Conservation (phyloP, 2,329 filamentous ascomycete genomes). For the Diaporthe sp. region DNA sequence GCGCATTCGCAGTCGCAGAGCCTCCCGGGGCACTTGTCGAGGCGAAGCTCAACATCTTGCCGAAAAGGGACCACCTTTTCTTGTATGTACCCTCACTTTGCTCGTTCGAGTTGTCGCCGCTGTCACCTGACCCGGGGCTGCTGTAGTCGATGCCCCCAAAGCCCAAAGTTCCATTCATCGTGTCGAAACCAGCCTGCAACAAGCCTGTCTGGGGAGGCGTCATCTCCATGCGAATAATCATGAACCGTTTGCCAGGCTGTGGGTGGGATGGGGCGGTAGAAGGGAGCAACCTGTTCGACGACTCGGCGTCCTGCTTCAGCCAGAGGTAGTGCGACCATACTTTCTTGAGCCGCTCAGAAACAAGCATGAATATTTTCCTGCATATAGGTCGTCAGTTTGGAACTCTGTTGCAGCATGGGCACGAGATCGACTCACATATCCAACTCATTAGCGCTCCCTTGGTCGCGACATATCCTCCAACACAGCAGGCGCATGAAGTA, state of each 20-base stretch:
- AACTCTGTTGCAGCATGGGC: not conserved
- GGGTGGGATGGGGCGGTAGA: conserved; percentile 87
- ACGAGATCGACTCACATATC: conserved; percentile 70
- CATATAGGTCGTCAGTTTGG: conserved; percentile 39
- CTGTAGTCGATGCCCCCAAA: conserved; percentile 52
- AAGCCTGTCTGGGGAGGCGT: conserved; percentile 58
- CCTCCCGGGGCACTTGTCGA: conserved; percentile 34
- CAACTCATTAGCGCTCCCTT: conserved; percentile 70
- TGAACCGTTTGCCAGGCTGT: conserved; percentile 84
- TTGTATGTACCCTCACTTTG: conserved; percentile 46
- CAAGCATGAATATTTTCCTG: conserved; percentile 75
- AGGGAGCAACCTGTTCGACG: conserved; percentile 63
- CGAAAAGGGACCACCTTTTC: conserved; percentile 74
- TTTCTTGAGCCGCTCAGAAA: conserved; percentile 75
- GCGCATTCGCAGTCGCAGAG: conserved; percentile 20
- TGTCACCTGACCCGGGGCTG: conserved; percentile 32
- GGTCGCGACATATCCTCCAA: conserved; percentile 86
- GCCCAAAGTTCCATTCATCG: conserved; percentile 45
- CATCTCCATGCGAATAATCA: conserved; percentile 86
- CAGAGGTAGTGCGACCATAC: conserved; percentile 85
- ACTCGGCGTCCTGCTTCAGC: conserved; percentile 75
- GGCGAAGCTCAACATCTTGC: conserved; percentile 68
- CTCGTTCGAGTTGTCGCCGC: conserved; percentile 36
- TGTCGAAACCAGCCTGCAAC: conserved; percentile 41
- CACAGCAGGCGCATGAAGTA: conserved; percentile 93